A percentile compares a stretch with the other conserved stretches of the same genome.
phyloP scores from a whole-genome alignment of 805 yeast genomes.

The Yarrowia sp. region DNA sequence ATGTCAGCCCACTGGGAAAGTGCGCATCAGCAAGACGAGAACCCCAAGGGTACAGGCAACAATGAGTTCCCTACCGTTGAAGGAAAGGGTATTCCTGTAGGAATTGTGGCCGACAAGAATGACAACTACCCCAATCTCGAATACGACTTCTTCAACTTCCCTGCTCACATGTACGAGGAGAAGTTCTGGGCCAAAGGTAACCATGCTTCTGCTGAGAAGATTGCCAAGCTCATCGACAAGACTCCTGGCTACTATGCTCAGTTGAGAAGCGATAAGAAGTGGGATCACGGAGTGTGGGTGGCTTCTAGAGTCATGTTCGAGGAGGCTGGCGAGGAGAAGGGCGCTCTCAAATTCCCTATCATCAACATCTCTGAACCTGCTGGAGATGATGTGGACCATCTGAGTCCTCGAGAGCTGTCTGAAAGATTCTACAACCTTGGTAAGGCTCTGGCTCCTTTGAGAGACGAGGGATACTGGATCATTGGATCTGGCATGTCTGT shows the following conservation, averaged over 20 bases:
- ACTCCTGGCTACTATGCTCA: slow-evolving; percentile 56
- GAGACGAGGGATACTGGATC: slow-evolving; percentile 61
- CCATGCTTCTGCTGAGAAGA: slow-evolving; percentile 54
- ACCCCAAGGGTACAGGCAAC: slow-evolving; percentile 16
- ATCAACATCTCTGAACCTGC: slow-evolving; percentile 54
- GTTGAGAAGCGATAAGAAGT: slow-evolving; percentile 58
- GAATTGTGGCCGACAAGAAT: slow-evolving; percentile 26
- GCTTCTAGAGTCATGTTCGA: slow-evolving; percentile 76
- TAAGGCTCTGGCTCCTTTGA: slow-evolving; percentile 57
- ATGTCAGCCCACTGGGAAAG: slow-evolving; percentile 82
- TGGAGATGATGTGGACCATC: slow-evolving; percentile 51
- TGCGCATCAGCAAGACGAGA: slow-evolving; percentile 29
- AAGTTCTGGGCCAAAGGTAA: slow-evolving; percentile 63
- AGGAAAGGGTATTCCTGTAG: slow-evolving; percentile 35
- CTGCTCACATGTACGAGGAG: slow-evolving; percentile 66
- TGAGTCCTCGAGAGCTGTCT: slow-evolving; percentile 15
- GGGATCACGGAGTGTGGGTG: slow-evolving; percentile 87
- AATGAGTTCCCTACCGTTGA: slow-evolving; percentile 22
- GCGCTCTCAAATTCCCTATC: slow-evolving; percentile 51
- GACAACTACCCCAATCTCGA: slow-evolving; percentile 51
- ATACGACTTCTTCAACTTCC: slow-evolving; percentile 81
- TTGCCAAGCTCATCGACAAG: slow-evolving; percentile 53
- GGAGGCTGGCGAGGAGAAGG: slow-evolving; percentile 47
- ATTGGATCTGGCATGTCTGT: slow-evolving; percentile 81
- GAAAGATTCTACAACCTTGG: slow-evolving; percentile 61